These are phyloP conservation scores for Litchi chinensis DNA, from an alignment of 345 rosid genomes.

Conservation along the genomic window DNA sequence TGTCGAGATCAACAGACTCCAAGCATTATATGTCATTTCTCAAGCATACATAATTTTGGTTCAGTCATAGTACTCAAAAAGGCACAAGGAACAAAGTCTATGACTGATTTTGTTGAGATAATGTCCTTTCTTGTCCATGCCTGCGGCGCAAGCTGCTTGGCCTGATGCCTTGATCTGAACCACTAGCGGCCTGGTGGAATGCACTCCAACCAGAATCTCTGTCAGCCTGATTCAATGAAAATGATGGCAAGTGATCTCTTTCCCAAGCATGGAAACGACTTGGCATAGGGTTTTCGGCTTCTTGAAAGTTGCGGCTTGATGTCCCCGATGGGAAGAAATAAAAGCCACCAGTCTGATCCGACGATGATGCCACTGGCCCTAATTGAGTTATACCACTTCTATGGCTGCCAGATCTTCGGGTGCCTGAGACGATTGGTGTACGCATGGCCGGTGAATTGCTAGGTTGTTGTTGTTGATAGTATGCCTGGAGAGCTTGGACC, in stretches of 20 bases:
- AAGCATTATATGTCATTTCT: conserved; percentile 54
- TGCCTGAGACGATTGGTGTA: conserved; percentile 51
- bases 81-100: conserved; percentile 30
- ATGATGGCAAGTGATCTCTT: conserved; percentile 63
- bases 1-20: conserved; percentile 32
- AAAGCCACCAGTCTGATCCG: conserved; percentile 70
- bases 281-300: conserved; percentile 41
- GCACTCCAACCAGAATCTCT: conserved; percentile 65
- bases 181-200: conserved; percentile 56
- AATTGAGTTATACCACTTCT: conserved; percentile 63
- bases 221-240: conserved; percentile 60
- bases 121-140: conserved; percentile 70
- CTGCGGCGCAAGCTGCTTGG: conserved; percentile 64
- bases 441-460: conserved; percentile 51
- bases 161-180: conserved; percentile 47
- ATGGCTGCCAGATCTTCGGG: conserved; percentile 52
- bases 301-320: conserved; percentile 55
- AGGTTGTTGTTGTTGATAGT: conserved; percentile 81
- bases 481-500: conserved; percentile 92
- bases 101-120: conserved; percentile 62
- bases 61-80: conserved; percentile 36
- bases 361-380: conserved; percentile 62
- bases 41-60: conserved; percentile 60
- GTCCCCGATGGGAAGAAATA: conserved; percentile 62
- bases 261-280: conserved; percentile 69